Evolutionary conservation across 768 basidiomycete genomes (phyloP).

Genomic region (Mycena galopus): DNA sequence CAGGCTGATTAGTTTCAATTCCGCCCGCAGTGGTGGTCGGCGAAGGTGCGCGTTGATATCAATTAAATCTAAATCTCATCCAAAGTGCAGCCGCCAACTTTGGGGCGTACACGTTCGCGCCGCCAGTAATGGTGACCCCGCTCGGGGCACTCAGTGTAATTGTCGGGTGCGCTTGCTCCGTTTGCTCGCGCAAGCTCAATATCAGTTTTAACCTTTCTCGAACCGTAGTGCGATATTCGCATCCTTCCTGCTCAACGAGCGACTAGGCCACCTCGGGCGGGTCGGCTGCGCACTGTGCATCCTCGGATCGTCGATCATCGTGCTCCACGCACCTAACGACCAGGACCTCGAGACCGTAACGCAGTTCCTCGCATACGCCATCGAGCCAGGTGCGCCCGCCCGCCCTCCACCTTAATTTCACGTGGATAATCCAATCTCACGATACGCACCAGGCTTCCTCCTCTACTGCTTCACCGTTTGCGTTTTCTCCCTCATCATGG

Average conservation of each 20-base stretch:
- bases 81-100: slow-evolving; percentile 79
- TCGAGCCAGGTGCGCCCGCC: slow-evolving; percentile 82
- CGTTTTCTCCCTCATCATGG: slow-evolving; percentile 88
- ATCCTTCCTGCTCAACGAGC: slow-evolving; percentile 92
- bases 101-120: slow-evolving; percentile 97
- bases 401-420: not conserved
- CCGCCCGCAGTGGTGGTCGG: slow-evolving; percentile 82
- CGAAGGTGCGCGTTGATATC: slow-evolving; percentile 70
- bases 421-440: too few relatives aligned
- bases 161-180: slow-evolving; percentile 86
- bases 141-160: slow-evolving; percentile 95
- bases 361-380: slow-evolving; percentile 89
- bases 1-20: not conserved
- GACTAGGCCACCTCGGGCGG: slow-evolving; percentile 92
- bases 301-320: slow-evolving; percentile 93
- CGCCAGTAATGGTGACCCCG: slow-evolving; percentile 96
- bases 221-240: slow-evolving; percentile 95
- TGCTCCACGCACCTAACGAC: slow-evolving; percentile 96
- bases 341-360: slow-evolving; percentile 95
- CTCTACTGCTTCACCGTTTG: slow-evolving; percentile 89
- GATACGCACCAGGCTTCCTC: slow-evolving; percentile 77
- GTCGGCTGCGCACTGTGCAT: slow-evolving; percentile 89
- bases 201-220: not conserved
- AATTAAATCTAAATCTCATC: not conserved
- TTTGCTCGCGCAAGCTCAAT: not conserved